These are phyloP conservation scores for Penicillium polonicum DNA, from an alignment of 2,329 filamentous ascomycete genomes.

Conservation along the genomic window DNA sequence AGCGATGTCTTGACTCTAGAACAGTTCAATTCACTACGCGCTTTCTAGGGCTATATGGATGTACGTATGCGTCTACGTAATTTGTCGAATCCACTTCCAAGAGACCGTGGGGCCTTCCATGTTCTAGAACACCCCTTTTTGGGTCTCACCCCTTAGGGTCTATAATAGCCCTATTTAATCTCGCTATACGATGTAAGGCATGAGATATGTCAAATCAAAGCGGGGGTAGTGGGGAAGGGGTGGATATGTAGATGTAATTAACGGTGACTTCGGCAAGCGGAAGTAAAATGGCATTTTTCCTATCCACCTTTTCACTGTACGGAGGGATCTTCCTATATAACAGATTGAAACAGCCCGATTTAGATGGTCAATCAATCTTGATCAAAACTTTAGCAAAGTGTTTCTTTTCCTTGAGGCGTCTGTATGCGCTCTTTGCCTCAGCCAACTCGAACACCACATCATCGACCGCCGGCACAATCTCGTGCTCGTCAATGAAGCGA, in stretches of 20 bases:
- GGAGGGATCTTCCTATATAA: no score
- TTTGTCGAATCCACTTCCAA: background rate
- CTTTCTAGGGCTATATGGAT: background rate
- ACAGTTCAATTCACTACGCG: background rate
- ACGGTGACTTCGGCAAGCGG: no score
- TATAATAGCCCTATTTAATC: background rate
- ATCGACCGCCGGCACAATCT: conserved; percentile 34
- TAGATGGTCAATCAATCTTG: conserved; percentile 18
- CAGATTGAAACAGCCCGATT: background rate
- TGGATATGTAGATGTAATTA: no score
- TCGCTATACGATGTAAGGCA: background rate
- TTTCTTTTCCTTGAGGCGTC: conserved; percentile 32
- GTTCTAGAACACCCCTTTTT: background rate
- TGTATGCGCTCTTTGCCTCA: conserved; percentile 36
- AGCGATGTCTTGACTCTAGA: background rate
- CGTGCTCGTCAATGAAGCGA: conserved; percentile 34
- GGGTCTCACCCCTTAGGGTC: background rate
- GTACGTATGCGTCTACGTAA: background rate
- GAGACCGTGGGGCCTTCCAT: background rate
- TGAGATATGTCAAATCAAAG: background rate
- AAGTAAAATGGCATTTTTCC: no score
- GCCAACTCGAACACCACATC: conserved; percentile 32
- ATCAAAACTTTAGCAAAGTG: conserved; percentile 43
- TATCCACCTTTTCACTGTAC: no score
- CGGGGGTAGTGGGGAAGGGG: no score